phyloP scores from a whole-genome alignment of 768 basidiomycete species.

The Podaxis sp. region DNA sequence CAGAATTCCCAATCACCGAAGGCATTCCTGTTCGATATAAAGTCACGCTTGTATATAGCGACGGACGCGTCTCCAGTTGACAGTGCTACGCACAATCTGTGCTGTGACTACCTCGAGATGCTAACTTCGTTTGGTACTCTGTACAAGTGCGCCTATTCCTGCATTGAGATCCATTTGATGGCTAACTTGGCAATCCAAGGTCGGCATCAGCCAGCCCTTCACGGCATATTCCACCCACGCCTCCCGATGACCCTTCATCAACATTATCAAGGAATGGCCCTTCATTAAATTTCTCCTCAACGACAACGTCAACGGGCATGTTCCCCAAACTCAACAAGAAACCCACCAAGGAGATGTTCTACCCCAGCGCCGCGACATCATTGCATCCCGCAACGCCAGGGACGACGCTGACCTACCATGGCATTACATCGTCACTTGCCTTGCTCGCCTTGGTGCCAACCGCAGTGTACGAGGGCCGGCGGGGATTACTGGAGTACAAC shows the following conservation, averaged over 20 bases:
- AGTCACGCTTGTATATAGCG: slow-evolving; percentile 84
- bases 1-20: slow-evolving; percentile 93
- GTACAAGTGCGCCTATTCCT: slow-evolving; percentile 57
- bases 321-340: slow-evolving; percentile 15
- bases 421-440: slow-evolving; percentile 68
- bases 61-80: slow-evolving; percentile 93
- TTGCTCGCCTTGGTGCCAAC: slow-evolving; percentile 73
- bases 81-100: slow-evolving; percentile 80
- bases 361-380: slow-evolving; percentile 65
- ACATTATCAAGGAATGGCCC: slow-evolving; percentile 20
- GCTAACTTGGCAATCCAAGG: slow-evolving; percentile 1
- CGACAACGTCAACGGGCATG: slow-evolving; percentile 16
- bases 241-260: slow-evolving; percentile 21
- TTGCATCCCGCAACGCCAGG: slow-evolving; percentile 55
- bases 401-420: slow-evolving; percentile 81
- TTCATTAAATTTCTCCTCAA: slow-evolving; percentile 16
- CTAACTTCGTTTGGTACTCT: slow-evolving; percentile 81
- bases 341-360: slow-evolving; percentile 46
- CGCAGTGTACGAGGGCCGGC: slow-evolving; percentile 62
- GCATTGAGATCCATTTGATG: not conserved
- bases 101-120: slow-evolving; percentile 88
- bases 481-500: slow-evolving; percentile 82
- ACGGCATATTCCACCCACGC: slow-evolving; percentile 13
- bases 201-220: slow-evolving; percentile 11
- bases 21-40: slow-evolving; percentile 87